Evolutionary conservation across 148 eudicot species (phyloP).

Genomic region (Rhododendron vialii): DNA sequence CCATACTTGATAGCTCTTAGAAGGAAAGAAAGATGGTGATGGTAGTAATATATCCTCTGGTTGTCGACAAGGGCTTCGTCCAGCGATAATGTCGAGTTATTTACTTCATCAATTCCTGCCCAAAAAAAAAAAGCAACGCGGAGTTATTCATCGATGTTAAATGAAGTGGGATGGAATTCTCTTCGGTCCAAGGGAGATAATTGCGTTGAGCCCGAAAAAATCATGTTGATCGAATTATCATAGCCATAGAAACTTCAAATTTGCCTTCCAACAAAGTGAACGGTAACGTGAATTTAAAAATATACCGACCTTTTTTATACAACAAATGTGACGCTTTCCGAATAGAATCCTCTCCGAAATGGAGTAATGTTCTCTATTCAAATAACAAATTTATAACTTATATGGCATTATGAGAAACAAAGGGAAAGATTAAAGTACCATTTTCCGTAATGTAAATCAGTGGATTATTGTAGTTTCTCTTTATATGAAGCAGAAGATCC

Average conservation of each 20-base stretch:
- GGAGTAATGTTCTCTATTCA: background rate
- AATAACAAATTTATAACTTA: background rate
- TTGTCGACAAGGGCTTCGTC: conserved; percentile 4
- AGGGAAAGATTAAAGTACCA: background rate
- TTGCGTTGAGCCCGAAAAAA: too few relatives aligned
- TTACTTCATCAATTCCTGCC: background rate
- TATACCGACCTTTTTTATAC: too few relatives aligned
- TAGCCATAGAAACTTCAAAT: background rate
- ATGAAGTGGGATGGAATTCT: background rate
- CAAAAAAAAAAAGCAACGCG: background rate
- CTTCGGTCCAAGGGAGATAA: background rate
- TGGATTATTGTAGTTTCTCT: background rate
- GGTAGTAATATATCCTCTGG: background rate
- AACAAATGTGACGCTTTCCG: background rate
- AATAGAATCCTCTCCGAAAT: too few relatives aligned
- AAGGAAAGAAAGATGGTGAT: background rate
- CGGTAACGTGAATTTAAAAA: too few relatives aligned
- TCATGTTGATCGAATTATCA: background rate
- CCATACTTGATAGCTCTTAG: background rate
- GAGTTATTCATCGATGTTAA: background rate
- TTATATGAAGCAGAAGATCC: background rate
- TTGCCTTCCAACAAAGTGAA: background rate
- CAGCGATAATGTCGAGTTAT: background rate
- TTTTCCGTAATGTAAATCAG: background rate
- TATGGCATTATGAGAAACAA: background rate